Conservation (phyloP, 495 filamentous ascomycete genomes). For the Thermothielavioides terrestris region DNA sequence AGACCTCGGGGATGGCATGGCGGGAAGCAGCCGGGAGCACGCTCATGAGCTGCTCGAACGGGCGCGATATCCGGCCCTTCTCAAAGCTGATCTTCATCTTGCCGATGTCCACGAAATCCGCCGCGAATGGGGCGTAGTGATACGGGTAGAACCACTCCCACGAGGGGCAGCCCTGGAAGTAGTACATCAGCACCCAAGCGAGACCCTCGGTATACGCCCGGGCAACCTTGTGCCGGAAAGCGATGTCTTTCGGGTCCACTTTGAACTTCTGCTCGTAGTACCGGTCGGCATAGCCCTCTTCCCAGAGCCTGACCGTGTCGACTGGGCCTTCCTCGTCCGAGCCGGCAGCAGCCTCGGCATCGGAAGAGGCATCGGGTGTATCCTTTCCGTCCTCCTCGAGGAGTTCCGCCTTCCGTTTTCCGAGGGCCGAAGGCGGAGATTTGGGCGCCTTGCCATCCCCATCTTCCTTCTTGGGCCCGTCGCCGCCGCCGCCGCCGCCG, state of each 20-base stretch:
- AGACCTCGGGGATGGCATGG: slow-evolving; percentile 78
- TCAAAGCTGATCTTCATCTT: slow-evolving; percentile 75
- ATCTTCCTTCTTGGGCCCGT: slow-evolving; percentile 3
- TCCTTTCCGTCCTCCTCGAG: slow-evolving; percentile 52
- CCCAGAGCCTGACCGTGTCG: slow-evolving; percentile 89
- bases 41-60: slow-evolving; percentile 98
- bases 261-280: slow-evolving; percentile 98
- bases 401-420: slow-evolving; percentile 50
- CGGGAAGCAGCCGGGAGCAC: slow-evolving; percentile 88
- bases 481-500: neutral
- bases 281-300: slow-evolving; percentile 84
- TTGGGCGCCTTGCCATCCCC: slow-evolving; percentile 8
- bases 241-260: slow-evolving; percentile 70
- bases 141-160: slow-evolving; percentile 99
- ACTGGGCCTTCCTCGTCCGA: slow-evolving; percentile 53
- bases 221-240: slow-evolving; percentile 88
- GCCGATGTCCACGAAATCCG: slow-evolving; percentile 80
- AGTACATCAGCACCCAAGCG: slow-evolving; percentile 96
- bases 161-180: slow-evolving; percentile 94
- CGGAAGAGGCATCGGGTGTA: slow-evolving; percentile 39
- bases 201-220: slow-evolving; percentile 89
- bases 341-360: slow-evolving; percentile 31
- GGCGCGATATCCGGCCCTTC: slow-evolving; percentile 77
- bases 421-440: slow-evolving; percentile 37
- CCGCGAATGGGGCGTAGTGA: slow-evolving; percentile 95